Evolutionary conservation across 2,329 filamentous ascomycete species (phyloP).

Genomic region (Penicillium vulpinum): DNA sequence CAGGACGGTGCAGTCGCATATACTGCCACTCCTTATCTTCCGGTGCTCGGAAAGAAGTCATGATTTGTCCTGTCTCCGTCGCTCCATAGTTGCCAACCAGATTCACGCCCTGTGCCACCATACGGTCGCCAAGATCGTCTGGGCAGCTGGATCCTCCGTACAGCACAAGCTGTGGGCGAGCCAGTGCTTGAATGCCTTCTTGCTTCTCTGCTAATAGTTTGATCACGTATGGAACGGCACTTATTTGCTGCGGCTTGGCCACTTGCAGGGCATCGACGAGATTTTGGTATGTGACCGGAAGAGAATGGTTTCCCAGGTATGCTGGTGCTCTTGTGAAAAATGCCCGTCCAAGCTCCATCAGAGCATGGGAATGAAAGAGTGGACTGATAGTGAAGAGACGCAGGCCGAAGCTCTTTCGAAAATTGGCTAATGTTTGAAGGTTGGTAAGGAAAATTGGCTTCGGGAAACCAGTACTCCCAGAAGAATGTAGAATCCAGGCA

Average conservation of each 20-base stretch:
- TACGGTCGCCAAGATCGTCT: constrained; percentile 57
- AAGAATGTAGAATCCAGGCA: constrained; percentile 50
- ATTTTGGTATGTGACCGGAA: constrained; percentile 55
- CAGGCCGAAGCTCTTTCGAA: constrained; percentile 45
- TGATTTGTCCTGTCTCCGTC: constrained; percentile 62
- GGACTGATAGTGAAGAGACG: constrained; percentile 56
- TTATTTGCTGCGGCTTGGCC: constrained; percentile 42
- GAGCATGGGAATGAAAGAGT: constrained; percentile 60
- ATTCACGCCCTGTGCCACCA: constrained; percentile 55
- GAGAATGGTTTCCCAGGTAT: constrained; percentile 55
- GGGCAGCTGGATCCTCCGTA: constrained; percentile 60
- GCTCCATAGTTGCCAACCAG: constrained; percentile 46
- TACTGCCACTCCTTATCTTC: constrained; percentile 64
- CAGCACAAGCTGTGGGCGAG: constrained; percentile 52
- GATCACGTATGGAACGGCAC: constrained; percentile 64
- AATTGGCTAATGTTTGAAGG: constrained; percentile 51
- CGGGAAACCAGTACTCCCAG: constrained; percentile 61
- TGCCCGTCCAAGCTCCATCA: constrained; percentile 55
- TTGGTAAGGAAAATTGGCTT: constrained; percentile 64
- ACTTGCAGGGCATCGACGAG: constrained; percentile 38
- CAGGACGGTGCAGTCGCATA: constrained; percentile 45
- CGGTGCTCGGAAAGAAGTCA: constrained; percentile 57
- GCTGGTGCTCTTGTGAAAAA: constrained; percentile 53
- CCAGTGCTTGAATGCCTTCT: constrained; percentile 52
- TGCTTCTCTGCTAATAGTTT: constrained; percentile 62